phyloP scores from a whole-genome alignment of 140 eudicot genomes.

The Anethum foeniculum region DNA sequence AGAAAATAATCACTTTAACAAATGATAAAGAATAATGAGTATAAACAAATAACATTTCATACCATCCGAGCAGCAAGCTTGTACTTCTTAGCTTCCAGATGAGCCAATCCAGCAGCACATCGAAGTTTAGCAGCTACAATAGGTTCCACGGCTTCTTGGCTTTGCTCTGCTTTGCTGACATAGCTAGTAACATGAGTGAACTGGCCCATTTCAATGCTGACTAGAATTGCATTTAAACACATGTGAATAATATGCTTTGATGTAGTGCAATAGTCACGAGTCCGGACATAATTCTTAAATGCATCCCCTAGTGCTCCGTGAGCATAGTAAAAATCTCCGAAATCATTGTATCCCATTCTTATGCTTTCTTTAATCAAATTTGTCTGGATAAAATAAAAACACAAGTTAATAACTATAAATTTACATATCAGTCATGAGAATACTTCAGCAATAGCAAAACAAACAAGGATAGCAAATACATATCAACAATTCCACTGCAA shows the following conservation, averaged over 20 bases:
- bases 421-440: neutral
- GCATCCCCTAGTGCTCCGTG: conserved; percentile 96
- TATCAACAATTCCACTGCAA: neutral
- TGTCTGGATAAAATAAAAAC: conserved; percentile 40
- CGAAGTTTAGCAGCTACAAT: conserved; percentile 63
- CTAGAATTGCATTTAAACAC: conserved; percentile 91
- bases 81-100: conserved; percentile 76
- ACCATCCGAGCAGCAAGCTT: conserved; percentile 99
- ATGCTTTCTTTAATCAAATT: conserved; percentile 96
- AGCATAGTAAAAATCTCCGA: conserved; percentile 92
- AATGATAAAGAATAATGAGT: neutral
- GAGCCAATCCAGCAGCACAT: conserved; percentile 91
- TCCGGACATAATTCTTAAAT: conserved; percentile 83
- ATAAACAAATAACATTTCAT: conserved; percentile 10
- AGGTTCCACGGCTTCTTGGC: conserved; percentile 54
- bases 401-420: neutral
- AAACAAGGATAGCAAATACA: neutral
- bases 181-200: conserved; percentile 86
- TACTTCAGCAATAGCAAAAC: too few relatives aligned
- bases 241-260: conserved; percentile 70
- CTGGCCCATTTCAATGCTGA: conserved; percentile 97
- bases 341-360: conserved; percentile 96
- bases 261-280: conserved; percentile 97
- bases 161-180: conserved; percentile 87
- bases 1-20: neutral